Conservation (phyloP, 1,139 yeast species). For the Yamadazyma atmosphaerica region DNA sequence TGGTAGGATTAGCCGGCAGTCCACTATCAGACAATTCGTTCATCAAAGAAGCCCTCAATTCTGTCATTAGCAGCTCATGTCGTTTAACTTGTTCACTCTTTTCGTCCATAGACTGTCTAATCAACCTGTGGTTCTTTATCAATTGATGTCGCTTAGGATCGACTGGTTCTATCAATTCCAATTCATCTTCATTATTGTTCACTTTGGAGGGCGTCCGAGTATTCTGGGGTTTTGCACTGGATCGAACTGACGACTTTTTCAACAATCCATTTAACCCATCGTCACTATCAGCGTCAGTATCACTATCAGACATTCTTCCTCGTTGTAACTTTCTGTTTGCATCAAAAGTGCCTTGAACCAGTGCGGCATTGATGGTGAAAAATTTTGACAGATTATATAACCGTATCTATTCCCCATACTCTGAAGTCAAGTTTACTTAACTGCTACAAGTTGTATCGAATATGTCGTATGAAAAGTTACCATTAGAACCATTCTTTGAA, state of each 20-base stretch:
- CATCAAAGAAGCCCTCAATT: constrained; percentile 13
- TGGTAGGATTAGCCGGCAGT: constrained; percentile 1
- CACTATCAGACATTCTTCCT: neutral
- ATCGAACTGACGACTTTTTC: no score
- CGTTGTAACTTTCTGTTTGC: constrained; percentile 4
- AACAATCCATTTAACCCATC: constrained; percentile 1
- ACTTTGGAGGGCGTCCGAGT: neutral
- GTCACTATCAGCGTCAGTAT: constrained; percentile 5
- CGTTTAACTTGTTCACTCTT: constrained; percentile 2
- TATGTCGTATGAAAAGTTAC: constrained; percentile 38
- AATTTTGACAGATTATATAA: neutral
- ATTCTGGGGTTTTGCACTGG: no score
- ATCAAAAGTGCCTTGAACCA: constrained; percentile 5
- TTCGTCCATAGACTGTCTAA: constrained; percentile 3
- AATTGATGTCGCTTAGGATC: constrained; percentile 7
- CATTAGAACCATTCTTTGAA: constrained; percentile 48
- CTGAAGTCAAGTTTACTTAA: no score
- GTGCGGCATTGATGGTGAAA: constrained; percentile 5
- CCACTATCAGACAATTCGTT: constrained; percentile 33
- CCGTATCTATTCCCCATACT: no score
- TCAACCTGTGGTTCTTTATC: constrained; percentile 2
- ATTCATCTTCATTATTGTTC: constrained; percentile 1
- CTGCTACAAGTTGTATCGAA: no score
- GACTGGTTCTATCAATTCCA: constrained; percentile 6
- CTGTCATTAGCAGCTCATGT: constrained; percentile 5